Conservation (phyloP, 2,329 filamentous ascomycete genomes). For the Lojkania enalia region DNA sequence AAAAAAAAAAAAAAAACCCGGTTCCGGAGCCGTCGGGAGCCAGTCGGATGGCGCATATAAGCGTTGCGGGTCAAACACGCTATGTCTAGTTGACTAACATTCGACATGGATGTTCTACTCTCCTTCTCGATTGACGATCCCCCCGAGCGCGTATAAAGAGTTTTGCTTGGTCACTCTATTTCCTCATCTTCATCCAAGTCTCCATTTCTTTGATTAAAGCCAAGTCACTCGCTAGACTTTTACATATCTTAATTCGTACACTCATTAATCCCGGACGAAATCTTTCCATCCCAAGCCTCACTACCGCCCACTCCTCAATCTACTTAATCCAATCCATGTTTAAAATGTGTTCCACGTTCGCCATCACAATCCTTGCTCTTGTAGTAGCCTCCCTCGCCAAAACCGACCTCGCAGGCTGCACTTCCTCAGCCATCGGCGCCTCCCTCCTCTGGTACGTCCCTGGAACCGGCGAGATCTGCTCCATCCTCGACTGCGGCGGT, state of each 20-base stretch:
- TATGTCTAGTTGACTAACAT: neutral
- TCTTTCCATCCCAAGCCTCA: neutral
- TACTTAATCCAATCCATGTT: slow-evolving; percentile 1
- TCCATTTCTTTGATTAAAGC: neutral
- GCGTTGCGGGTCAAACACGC: neutral
- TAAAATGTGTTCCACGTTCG: slow-evolving; percentile 19
- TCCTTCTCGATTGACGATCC: neutral
- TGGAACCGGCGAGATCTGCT: slow-evolving; percentile 66
- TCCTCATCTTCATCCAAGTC: slow-evolving; percentile 1
- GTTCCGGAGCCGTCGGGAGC: neutral
- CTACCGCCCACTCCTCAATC: slow-evolving; percentile 2
- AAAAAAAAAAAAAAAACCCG: neutral
- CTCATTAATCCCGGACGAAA: slow-evolving; percentile 2
- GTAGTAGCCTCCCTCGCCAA: slow-evolving; percentile 36
- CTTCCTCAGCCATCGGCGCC: slow-evolving; percentile 49
- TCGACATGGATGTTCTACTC: neutral
- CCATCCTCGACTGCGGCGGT: slow-evolving; percentile 67
- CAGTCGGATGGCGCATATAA: neutral
- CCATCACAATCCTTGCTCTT: slow-evolving; percentile 34
- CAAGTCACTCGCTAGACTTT: slow-evolving; percentile 1
- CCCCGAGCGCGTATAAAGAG: neutral
- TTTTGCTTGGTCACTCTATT: neutral
- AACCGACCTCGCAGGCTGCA: slow-evolving; percentile 50
- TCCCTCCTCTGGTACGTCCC: slow-evolving; percentile 64
- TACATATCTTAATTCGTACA: slow-evolving; percentile 1